Evolutionary conservation across 805 yeast species (phyloP), one percentile per base, ranked within the genome.

Genomic region (Kodamaea hsintzibuensis): DNA sequence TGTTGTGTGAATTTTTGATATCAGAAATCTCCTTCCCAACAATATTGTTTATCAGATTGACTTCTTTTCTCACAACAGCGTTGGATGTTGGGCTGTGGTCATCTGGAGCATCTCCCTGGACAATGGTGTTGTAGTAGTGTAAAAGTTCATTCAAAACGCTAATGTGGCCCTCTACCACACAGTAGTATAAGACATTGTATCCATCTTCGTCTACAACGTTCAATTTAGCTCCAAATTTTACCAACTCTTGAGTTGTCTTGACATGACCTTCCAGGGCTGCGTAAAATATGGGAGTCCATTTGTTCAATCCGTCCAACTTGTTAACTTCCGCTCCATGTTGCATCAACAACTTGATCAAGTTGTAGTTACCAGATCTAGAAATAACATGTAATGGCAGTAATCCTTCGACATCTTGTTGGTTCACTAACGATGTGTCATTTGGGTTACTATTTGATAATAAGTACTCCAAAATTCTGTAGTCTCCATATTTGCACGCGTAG

Each of bases 271-370:
- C 93, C 58, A 84, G 83, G 1, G 92, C 92, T 17, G 97, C 89
- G 68, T 95, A 93, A 63, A 91, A 90, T 2, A 95, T 79, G 0
- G 98, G 96, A 0, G 97, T 85, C 98, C 98, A 95, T 61, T 87
- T 88, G 65, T 92, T 91, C 53, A 91, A 84, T 51, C 89, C 88
- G 70, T 95, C 98, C 7, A 85, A 62, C 55, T 82, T 85, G 69
- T 95, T 89, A 4, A 93, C 83, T 62, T 87, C 83, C 2, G 76
- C 87, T 3, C 92, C 93, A 58, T 86, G 79, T n/a, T 80, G 72
- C 1, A 89, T 78, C 35, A 95, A 72, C 46, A 91, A 69, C 30
- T 86, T 82, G 10, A 95, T 84, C 33, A 93, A 75, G 54, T 83
- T 74, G 57, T 78, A 76, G 65, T 86, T 91, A 0, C 98, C 98